A percentile compares a stretch with the other conserved stretches of the same genome.
Evolutionary conservation across 495 filamentous ascomycete species (phyloP).

Genomic region (Aspergillus funiculosus): DNA sequence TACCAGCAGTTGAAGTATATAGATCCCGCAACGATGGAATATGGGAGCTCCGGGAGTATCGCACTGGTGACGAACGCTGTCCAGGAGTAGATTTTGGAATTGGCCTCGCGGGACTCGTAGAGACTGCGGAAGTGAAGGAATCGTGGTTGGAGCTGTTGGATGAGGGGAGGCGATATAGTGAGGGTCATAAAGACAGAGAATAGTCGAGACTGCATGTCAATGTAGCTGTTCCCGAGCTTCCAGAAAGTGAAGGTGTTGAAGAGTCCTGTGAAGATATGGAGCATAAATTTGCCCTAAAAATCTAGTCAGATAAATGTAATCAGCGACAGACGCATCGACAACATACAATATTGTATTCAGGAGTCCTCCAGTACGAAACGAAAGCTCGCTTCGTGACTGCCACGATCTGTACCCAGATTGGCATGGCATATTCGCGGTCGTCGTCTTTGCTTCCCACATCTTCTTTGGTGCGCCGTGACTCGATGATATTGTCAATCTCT

Average conservation of each 20-base stretch:
- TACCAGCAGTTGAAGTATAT: conserved; percentile 58
- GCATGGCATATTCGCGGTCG: conserved; percentile 56
- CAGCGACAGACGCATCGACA: not conserved
- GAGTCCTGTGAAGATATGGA: conserved; percentile 60
- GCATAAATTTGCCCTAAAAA: conserved; percentile 50
- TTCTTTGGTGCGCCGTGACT: conserved; percentile 27
- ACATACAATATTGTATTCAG: conserved; percentile 50
- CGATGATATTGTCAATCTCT: conserved; percentile 45
- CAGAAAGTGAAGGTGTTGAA: conserved; percentile 65
- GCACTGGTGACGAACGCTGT: conserved; percentile 43
- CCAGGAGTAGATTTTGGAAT: conserved; percentile 51
- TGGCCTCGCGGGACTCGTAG: conserved; percentile 45
- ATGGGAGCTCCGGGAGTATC: conserved; percentile 48
- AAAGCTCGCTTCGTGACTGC: conserved; percentile 49
- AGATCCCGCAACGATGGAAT: conserved; percentile 45
- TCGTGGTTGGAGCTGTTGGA: conserved; percentile 53
- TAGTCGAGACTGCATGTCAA: conserved; percentile 59
- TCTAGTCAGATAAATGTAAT: conserved; percentile 1
- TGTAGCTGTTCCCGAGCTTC: conserved; percentile 49
- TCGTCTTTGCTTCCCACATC: conserved; percentile 33
- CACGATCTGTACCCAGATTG: conserved; percentile 46
- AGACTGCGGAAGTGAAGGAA: conserved; percentile 44
- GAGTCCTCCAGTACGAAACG: conserved; percentile 54
- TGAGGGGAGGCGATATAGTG: conserved; percentile 56
- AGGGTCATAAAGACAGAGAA: conserved; percentile 71